phyloP scores from a whole-genome alignment of 805 yeast genomes.

The Candida multigemmis region DNA sequence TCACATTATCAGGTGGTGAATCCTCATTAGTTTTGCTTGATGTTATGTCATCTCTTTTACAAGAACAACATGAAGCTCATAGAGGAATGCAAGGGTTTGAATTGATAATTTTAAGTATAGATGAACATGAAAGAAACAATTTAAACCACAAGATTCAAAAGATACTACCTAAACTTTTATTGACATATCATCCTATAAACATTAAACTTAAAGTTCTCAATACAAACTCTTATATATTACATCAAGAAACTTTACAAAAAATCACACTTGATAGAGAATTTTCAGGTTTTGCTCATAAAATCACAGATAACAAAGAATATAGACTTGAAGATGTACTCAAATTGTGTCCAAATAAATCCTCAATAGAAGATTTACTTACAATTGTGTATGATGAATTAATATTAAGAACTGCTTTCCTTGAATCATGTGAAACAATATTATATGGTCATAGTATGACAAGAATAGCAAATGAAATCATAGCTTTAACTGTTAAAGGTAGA shows the following conservation, averaged over 20 bases:
- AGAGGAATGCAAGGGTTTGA: conserved; percentile 64
- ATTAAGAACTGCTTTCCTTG: conserved; percentile 33
- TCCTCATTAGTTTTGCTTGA: conserved; percentile 66
- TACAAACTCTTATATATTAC: conserved; percentile 29
- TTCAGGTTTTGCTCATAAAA: conserved; percentile 7
- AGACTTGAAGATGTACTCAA: conserved; percentile 24
- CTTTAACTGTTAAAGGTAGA: conserved; percentile 79
- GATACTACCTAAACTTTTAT: conserved; percentile 9
- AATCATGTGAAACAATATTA: conserved; percentile 46
- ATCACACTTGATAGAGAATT: conserved; percentile 23
- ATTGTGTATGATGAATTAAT: conserved; percentile 41
- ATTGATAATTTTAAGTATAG: conserved; percentile 42
- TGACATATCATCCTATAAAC: conserved; percentile 10
- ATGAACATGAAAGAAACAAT: conserved; percentile 17
- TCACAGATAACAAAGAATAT: conserved; percentile 4
- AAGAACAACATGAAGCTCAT: conserved; percentile 54
- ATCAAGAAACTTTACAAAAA: conserved; percentile 16
- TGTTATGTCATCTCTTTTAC: conserved; percentile 48
- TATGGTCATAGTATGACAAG: conserved; percentile 78
- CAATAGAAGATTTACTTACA: conserved; percentile 52
- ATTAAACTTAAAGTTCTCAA: conserved; percentile 32
- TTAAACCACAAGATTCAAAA: conserved; percentile 9
- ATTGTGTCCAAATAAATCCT: conserved; percentile 43
- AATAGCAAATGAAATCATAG: conserved; percentile 69
- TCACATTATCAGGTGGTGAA: conserved; percentile 59